phyloP scores from a whole-genome alignment of 1,284 basidiomycete species.

The Lentinula novae-zelandiae region DNA sequence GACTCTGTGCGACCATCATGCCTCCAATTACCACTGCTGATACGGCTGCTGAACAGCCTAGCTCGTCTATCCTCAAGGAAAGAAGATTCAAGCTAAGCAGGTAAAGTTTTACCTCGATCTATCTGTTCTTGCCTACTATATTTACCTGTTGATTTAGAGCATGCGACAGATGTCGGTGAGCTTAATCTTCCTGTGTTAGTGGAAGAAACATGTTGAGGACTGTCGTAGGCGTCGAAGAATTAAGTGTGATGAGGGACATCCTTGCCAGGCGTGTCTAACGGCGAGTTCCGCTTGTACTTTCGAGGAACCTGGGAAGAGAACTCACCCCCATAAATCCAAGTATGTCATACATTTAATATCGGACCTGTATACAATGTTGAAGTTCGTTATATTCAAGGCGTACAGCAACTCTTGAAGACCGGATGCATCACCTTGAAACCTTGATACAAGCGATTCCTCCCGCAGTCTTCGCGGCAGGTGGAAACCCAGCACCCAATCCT shows the following conservation, averaged over 20 bases:
- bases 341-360: constrained; percentile 21
- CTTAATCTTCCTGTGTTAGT: background rate
- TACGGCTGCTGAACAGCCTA: constrained; percentile 34
- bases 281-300: constrained; percentile 78
- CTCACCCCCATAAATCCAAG: constrained; percentile 83
- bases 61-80: constrained; percentile 61
- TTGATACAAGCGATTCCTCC: constrained; percentile 79
- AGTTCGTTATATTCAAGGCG: constrained; percentile 38
- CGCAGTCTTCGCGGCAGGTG: constrained; percentile 64
- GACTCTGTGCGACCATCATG: constrained; percentile 28
- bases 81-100: constrained; percentile 81
- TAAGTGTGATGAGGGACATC: constrained; percentile 82
- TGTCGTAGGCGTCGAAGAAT: constrained; percentile 63
- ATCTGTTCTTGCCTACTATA: background rate
- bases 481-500: constrained; percentile 22
- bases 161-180: constrained; percentile 83
- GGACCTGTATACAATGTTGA: background rate
- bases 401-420: constrained; percentile 74
- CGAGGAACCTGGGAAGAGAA: constrained; percentile 79
- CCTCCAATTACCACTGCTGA: constrained; percentile 43
- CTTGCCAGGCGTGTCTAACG: constrained; percentile 77
- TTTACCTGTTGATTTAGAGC: constrained; percentile 41
- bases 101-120: constrained; percentile 36
- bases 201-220: background rate
- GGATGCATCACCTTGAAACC: constrained; percentile 81